Percentiles rank a stretch among this genome's conserved stretches.
These are phyloP conservation scores for Colletotrichum scovillei DNA, from an alignment of 2,329 filamentous ascomycete species.

Conservation along the genomic window DNA sequence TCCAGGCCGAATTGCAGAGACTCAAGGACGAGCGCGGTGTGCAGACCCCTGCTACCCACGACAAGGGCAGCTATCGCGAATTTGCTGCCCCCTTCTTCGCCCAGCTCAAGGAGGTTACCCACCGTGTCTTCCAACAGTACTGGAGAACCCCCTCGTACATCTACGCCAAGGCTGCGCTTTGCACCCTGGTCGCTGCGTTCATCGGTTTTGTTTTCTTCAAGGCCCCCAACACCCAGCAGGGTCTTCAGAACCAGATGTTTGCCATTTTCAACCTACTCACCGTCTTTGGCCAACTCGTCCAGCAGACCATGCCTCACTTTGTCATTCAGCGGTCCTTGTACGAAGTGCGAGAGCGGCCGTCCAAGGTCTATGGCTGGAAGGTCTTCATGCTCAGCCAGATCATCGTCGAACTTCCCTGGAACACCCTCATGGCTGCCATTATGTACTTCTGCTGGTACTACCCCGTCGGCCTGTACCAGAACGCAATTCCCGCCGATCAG, in stretches of 20 bases:
- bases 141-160: slow-evolving; percentile 93
- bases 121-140: slow-evolving; percentile 89
- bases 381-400: slow-evolving; percentile 88
- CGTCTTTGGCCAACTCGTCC: slow-evolving; percentile 82
- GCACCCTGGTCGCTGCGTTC: slow-evolving; percentile 74
- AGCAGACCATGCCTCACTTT: slow-evolving; percentile 89
- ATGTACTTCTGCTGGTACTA: slow-evolving; percentile 90
- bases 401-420: slow-evolving; percentile 87
- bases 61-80: slow-evolving; percentile 70
- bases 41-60: slow-evolving; percentile 43
- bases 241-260: slow-evolving; percentile 88
- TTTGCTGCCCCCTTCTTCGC: slow-evolving; percentile 80
- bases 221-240: slow-evolving; percentile 77
- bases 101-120: slow-evolving; percentile 75
- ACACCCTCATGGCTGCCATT: slow-evolving; percentile 79
- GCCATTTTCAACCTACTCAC: slow-evolving; percentile 86
- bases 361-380: slow-evolving; percentile 87
- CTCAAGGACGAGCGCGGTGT: slow-evolving; percentile 63
- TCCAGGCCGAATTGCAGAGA: slow-evolving; percentile 67
- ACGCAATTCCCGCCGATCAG: slow-evolving; percentile 71
- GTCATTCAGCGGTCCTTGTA: slow-evolving; percentile 85
- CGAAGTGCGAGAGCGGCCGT: slow-evolving; percentile 86
- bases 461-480: slow-evolving; percentile 80
- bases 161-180: slow-evolving; percentile 82
- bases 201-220: slow-evolving; percentile 86